Base-by-base conservation (phyloP, 805 yeast genomes). In the Blastobotrys attinorum region DNA sequence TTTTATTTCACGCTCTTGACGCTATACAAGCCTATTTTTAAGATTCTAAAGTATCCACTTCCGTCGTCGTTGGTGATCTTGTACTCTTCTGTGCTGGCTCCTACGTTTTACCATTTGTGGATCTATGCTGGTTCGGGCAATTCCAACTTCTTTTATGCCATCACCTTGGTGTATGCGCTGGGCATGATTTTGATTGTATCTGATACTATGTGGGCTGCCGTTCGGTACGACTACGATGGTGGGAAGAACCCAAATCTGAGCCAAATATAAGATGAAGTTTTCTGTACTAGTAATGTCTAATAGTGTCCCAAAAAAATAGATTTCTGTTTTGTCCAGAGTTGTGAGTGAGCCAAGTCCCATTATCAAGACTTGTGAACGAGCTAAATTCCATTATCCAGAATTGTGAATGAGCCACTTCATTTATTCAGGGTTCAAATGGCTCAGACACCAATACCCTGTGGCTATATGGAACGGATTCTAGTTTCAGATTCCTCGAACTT, bases 141-240 rank as follows among this genome's bases (percentile, higher is more conserved):
- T 65, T 81, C 96, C 42, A 92, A 92, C 63, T 92, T 92, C 68
- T 92, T 88, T 67, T 92, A 90, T 66, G 96, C 97, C 31, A 83
- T 92, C 55, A 86, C 92, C 3, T 71, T 92, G 46, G 84, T 82
- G 2, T 82, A 87, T 62, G 80, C 84, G 0, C 66, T 79, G 6
- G 84, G 88, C 3, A 72, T 87, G 51, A 77, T 79, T 0, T 61
- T 84, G 23, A 68, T 85, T 2, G 56, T 88, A 15, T 72, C 81
- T 35, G 97, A 92, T 55, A 75, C 85, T 51, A 65, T 82, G 10
- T 88, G 97, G 96, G 85, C 85, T 1, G 75, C 79, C 51, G 60
- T 88, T 43, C 73, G 83, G 31, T 56, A 66, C 37, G 96, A 87
- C 51, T 85, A 80, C 41, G 74, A 81, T 31, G 70, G 68, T 11